Evolutionary conservation across 768 basidiomycete genomes (phyloP).

Genomic region (Tricholoma bakamatsutake): DNA sequence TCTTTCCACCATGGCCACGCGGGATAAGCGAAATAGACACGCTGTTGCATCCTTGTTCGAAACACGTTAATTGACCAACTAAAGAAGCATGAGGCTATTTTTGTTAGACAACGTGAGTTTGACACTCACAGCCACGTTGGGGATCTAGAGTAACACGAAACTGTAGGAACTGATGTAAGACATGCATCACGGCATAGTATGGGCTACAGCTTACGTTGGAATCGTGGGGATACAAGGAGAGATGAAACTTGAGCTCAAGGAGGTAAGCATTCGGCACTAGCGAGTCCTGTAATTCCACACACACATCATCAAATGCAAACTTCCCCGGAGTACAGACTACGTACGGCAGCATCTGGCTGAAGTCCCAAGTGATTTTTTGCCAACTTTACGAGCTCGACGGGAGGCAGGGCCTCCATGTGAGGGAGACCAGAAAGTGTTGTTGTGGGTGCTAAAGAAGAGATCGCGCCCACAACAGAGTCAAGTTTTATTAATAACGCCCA

Average conservation of each 20-base stretch:
- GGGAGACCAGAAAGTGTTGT: neutral
- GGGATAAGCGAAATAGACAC: constrained; percentile 26
- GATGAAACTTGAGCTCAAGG: constrained; percentile 28
- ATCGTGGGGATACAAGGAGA: constrained; percentile 26
- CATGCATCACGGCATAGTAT: neutral
- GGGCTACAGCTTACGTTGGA: constrained; percentile 23
- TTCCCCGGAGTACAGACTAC: neutral
- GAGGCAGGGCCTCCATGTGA: constrained; percentile 5
- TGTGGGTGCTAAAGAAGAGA: neutral
- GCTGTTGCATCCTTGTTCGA: constrained; percentile 40
- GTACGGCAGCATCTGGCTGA: constrained; percentile 2
- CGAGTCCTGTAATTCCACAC: neutral
- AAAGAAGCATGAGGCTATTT: neutral
- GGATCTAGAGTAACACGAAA: constrained; percentile 33
- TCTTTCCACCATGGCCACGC: constrained; percentile 36
- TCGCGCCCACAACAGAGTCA: neutral
- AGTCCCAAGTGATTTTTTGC: constrained; percentile 12
- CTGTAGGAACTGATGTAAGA: constrained; percentile 17
- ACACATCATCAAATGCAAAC: neutral
- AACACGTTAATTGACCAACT: constrained; percentile 41
- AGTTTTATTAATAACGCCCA: constrained; percentile 14
- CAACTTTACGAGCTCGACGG: neutral
- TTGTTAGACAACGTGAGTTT: neutral
- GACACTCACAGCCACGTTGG: constrained; percentile 32
- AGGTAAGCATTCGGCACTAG: constrained; percentile 30